Evolutionary conservation across 371 early-diverging fungal genomes (phyloP).

Genomic region (Nematocida sp.): DNA sequence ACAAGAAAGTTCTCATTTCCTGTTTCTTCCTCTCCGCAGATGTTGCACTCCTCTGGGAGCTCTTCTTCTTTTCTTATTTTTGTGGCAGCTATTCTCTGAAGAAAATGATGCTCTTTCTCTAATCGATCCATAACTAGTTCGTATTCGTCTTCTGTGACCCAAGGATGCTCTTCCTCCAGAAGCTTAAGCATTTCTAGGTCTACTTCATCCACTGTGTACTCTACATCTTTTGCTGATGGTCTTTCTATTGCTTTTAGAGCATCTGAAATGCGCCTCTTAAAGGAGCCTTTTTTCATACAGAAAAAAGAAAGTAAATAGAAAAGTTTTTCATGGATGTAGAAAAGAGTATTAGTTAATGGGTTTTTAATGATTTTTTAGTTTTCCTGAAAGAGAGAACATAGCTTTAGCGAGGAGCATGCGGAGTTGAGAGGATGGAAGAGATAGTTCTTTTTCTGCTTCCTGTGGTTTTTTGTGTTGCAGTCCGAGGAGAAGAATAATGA

Average conservation of each 20-base stretch:
- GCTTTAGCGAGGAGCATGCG: conserved; percentile 53
- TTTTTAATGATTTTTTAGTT: too few species aligned
- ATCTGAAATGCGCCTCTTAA: neutral
- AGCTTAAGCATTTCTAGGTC: conserved; percentile 30
- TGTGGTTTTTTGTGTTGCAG: conserved; percentile 31
- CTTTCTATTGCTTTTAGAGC: neutral
- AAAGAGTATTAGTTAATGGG: neutral
- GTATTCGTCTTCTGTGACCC: conserved; percentile 68
- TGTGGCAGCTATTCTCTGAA: conserved; percentile 67
- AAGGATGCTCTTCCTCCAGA: conserved; percentile 21
- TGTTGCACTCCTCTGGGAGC: conserved; percentile 70
- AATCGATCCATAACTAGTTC: conserved; percentile 80
- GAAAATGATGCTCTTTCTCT: conserved; percentile 89
- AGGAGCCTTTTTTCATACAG: neutral
- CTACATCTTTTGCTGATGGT: neutral
- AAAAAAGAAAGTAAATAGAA: neutral
- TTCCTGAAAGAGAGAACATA: neutral
- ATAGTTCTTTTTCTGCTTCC: conserved; percentile 2
- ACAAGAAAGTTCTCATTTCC: conserved; percentile 78
- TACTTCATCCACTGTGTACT: conserved; percentile 46
- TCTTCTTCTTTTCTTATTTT: conserved; percentile 53
- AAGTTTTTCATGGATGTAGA: neutral
- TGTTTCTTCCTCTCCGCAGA: conserved; percentile 71
- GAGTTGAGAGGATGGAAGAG: conserved; percentile 24
- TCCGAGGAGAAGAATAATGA: conserved; percentile 33